Conservation (phyloP, 2,329 filamentous ascomycete genomes). For the Talaromyces sp. region DNA sequence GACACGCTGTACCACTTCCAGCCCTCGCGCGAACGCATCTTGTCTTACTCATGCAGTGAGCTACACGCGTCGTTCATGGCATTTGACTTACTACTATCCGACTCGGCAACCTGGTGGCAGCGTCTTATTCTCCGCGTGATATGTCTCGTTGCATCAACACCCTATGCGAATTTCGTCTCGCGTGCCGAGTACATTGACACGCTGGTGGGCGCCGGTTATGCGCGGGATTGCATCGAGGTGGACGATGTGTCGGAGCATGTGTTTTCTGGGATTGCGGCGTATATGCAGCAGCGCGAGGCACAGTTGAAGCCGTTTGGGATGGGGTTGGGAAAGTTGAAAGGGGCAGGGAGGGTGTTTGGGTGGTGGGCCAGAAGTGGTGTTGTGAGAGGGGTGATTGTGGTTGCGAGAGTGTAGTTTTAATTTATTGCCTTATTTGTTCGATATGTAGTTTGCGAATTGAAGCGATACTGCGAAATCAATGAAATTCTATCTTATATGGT, state of each 20-base stretch:
- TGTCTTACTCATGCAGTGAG: slow-evolving; percentile 34
- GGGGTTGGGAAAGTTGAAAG: slow-evolving; percentile 29
- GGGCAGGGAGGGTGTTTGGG: slow-evolving; percentile 29
- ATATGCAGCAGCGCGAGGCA: slow-evolving; percentile 32
- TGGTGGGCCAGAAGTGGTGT: slow-evolving; percentile 38
- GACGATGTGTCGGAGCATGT: slow-evolving; percentile 51
- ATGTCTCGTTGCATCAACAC: slow-evolving; percentile 45
- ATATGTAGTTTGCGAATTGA: too few relatives aligned
- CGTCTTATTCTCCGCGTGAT: slow-evolving; percentile 36
- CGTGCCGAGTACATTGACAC: slow-evolving; percentile 40
- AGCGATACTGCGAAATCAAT: too few relatives aligned
- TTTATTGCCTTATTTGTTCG: too few relatives aligned
- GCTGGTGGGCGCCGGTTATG: slow-evolving; percentile 47
- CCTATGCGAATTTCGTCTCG: slow-evolving; percentile 46
- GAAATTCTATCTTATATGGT: too few relatives aligned
- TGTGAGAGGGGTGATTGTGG: slow-evolving; percentile 36
- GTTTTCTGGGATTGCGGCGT: slow-evolving; percentile 45
- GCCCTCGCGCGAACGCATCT: slow-evolving; percentile 46
- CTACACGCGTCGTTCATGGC: slow-evolving; percentile 49
- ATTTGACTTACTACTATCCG: slow-evolving; percentile 47
- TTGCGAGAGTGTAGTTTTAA: slow-evolving; percentile 21
- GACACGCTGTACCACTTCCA: slow-evolving; percentile 55
- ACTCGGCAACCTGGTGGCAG: slow-evolving; percentile 19
- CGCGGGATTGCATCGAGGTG: slow-evolving; percentile 35
- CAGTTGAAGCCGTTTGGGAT: slow-evolving; percentile 31